phyloP scores from a whole-genome alignment of 2,329 filamentous ascomycete species.

The Mycogone perniciosa region DNA sequence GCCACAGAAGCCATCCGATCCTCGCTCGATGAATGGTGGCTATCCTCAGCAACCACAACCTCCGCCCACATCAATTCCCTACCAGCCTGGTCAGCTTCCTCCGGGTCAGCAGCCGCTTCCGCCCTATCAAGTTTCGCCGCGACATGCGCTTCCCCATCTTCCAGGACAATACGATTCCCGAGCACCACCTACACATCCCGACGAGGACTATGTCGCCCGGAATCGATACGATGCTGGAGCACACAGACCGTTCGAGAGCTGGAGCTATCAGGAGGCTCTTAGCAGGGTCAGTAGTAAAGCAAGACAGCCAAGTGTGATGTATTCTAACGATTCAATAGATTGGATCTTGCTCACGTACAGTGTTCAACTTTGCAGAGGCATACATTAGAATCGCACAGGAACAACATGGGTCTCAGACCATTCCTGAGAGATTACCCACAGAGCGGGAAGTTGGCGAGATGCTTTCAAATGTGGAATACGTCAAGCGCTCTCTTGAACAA shows the following conservation, averaged over 20 bases:
- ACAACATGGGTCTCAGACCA: slow-evolving; percentile 47
- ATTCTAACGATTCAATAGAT: slow-evolving; percentile 35
- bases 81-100: slow-evolving; percentile 37
- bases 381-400: slow-evolving; percentile 50
- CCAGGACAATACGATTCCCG: slow-evolving; percentile 39
- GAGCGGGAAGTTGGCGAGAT: slow-evolving; percentile 51
- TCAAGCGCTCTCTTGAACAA: slow-evolving; percentile 48
- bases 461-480: slow-evolving; percentile 46
- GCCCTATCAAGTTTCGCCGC: slow-evolving; percentile 45
- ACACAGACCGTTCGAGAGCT: slow-evolving; percentile 43
- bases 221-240: slow-evolving; percentile 40
- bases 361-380: slow-evolving; percentile 52
- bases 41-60: slow-evolving; percentile 30
- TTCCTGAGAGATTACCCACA: slow-evolving; percentile 48
- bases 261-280: slow-evolving; percentile 48
- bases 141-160: slow-evolving; percentile 38
- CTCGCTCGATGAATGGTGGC: slow-evolving; percentile 31
- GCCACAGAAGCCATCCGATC: slow-evolving; percentile 32
- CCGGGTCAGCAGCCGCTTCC: slow-evolving; percentile 43
- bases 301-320: not conserved
- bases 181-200: slow-evolving; percentile 35
- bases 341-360: slow-evolving; percentile 43
- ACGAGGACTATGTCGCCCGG: slow-evolving; percentile 41
- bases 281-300: slow-evolving; percentile 36
- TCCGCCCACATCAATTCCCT: slow-evolving; percentile 34